Evolutionary conservation across 1,284 basidiomycete species (phyloP).

Genomic region (Leccinum cinnamomeum): DNA sequence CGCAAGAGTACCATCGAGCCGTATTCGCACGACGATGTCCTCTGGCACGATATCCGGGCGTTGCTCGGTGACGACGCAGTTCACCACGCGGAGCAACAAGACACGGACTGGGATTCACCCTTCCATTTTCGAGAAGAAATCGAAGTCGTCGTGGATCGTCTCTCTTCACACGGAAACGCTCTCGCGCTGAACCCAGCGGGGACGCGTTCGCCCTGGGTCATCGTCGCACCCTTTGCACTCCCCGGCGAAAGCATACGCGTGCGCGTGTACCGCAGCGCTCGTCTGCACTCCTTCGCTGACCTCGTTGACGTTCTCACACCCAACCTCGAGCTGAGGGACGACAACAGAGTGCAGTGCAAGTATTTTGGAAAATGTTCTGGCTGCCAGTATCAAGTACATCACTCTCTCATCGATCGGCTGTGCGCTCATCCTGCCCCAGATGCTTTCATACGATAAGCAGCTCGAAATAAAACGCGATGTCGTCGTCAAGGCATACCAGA

Average conservation of each 20-base stretch:
- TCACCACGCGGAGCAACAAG: conserved; percentile 47
- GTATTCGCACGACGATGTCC: conserved; percentile 59
- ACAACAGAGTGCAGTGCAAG: conserved; percentile 67
- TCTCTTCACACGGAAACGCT: conserved; percentile 71
- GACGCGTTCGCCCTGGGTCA: conserved; percentile 64
- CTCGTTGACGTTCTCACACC: conserved; percentile 70
- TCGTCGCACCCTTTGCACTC: conserved; percentile 81
- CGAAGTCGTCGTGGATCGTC: conserved; percentile 61
- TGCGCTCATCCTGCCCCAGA: conserved; percentile 45
- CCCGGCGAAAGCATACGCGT: conserved; percentile 79
- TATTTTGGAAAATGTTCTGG: conserved; percentile 86
- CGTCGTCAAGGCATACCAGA: conserved; percentile 83
- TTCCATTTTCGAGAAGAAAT: conserved; percentile 62
- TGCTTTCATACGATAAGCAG: conserved; percentile 87
- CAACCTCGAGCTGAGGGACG: conserved; percentile 65
- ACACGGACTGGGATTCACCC: conserved; percentile 57
- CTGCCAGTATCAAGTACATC: conserved; percentile 71
- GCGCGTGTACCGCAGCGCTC: conserved; percentile 64
- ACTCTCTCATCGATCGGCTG: background rate
- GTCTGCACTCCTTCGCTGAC: conserved; percentile 76
- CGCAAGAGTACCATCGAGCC: conserved; percentile 11
- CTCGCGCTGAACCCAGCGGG: conserved; percentile 54
- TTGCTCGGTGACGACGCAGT: conserved; percentile 67
- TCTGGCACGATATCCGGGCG: conserved; percentile 67
- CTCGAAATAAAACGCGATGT: conserved; percentile 85